Evolutionary conservation across 257 asterid species (phyloP).

Genomic region (Capsicum rhomboideum): DNA sequence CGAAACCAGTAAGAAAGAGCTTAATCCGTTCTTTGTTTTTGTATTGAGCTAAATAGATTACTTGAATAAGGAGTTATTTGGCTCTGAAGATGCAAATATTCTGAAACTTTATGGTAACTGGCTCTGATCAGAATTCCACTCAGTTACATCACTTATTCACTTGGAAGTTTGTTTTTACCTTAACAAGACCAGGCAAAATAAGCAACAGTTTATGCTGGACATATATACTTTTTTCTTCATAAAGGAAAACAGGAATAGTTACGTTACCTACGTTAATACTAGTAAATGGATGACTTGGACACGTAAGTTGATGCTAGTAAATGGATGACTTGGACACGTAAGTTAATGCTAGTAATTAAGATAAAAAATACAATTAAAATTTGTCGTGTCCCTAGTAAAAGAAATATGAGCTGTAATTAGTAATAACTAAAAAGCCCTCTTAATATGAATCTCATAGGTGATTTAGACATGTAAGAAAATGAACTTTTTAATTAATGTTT

Average conservation of each 20-base stretch:
- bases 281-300: not conserved
- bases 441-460: not conserved
- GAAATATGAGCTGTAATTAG: not conserved
- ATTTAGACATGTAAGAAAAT: not conserved
- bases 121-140: not conserved
- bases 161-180: not conserved
- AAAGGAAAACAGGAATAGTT: no score
- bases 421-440: no score
- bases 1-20: not conserved
- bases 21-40: not conserved
- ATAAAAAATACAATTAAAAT: not conserved
- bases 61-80: not conserved
- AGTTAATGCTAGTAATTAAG: not conserved
- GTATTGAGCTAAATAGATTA: not conserved
- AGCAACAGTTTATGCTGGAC: not conserved
- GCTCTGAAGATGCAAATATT: not conserved
- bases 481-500: no score
- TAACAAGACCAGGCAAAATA: not conserved
- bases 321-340: not conserved
- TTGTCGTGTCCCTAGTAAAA: not conserved
- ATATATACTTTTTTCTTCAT: no score
- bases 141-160: not conserved
- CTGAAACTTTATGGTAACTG: not conserved
- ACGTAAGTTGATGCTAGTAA: no score
- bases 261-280: no score